A percentile compares a stretch with the other conserved stretches of the same genome.
Evolutionary conservation across 805 yeast genomes (phyloP).

Genomic region (Grigorovia transvaalensis): DNA sequence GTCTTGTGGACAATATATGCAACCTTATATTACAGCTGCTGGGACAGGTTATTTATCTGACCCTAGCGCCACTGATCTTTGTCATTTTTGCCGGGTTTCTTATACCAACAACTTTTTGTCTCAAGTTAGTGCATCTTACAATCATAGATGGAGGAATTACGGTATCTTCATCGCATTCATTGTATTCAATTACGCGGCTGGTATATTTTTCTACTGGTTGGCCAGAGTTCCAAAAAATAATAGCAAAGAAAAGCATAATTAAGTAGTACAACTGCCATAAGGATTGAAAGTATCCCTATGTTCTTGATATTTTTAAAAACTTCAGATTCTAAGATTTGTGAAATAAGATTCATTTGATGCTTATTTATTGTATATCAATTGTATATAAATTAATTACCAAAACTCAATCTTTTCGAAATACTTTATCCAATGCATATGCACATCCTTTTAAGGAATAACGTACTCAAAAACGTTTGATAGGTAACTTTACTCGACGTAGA

Average conservation of each 20-base stretch:
- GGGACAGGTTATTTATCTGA: constrained; percentile 41
- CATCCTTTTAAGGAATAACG: too few relatives aligned
- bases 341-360: neutral
- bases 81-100: constrained; percentile 48
- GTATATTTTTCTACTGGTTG: constrained; percentile 46
- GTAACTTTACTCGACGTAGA: constrained; percentile 1
- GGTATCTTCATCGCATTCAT: constrained; percentile 49
- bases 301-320: neutral
- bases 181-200: constrained; percentile 32
- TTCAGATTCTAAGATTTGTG: neutral
- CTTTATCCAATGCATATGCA: too few relatives aligned
- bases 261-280: neutral
- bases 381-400: too few relatives aligned
- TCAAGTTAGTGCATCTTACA: constrained; percentile 31
- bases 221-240: constrained; percentile 60
- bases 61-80: constrained; percentile 38
- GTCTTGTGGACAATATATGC: constrained; percentile 51
- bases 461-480: neutral
- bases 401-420: neutral
- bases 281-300: too few relatives aligned
- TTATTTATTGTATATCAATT: neutral
- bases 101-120: constrained; percentile 50
- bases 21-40: constrained; percentile 23
- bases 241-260: constrained; percentile 1
- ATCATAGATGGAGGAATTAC: constrained; percentile 47